A percentile compares a stretch with the other conserved stretches of the same genome.
Evolutionary conservation across 2,329 filamentous ascomycete species (phyloP).

Genomic region (Alternaria gansuensis): DNA sequence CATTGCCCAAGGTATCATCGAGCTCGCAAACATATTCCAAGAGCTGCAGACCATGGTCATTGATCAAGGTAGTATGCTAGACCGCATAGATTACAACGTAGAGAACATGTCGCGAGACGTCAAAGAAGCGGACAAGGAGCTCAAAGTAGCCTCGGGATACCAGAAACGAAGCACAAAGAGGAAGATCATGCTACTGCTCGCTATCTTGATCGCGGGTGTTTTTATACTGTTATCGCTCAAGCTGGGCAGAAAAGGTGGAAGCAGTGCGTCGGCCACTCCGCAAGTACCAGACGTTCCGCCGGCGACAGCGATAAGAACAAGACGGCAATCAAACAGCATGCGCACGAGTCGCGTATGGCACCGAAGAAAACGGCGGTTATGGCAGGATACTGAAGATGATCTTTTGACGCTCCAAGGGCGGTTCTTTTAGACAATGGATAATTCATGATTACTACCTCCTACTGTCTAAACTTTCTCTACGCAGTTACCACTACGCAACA

Average conservation of each 20-base stretch:
- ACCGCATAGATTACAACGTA: conserved; percentile 80
- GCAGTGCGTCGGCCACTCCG: conserved; percentile 25
- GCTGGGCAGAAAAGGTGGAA: conserved; percentile 65
- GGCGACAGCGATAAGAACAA: conserved; percentile 24
- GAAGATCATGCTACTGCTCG: conserved; percentile 88
- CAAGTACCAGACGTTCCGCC: conserved; percentile 34
- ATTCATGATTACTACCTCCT: conserved; percentile 24
- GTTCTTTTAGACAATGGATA: conserved; percentile 1
- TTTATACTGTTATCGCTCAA: conserved; percentile 86
- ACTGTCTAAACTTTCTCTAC: neutral
- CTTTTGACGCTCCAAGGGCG: neutral
- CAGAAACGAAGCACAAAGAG: conserved; percentile 88
- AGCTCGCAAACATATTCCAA: conserved; percentile 94
- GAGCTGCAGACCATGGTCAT: conserved; percentile 90
- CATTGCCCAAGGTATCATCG: conserved; percentile 97
- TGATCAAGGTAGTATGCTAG: conserved; percentile 62
- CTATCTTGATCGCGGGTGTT: conserved; percentile 83
- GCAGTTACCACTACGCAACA: neutral
- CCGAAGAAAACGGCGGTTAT: conserved; percentile 48
- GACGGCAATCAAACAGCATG: conserved; percentile 27
- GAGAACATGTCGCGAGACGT: conserved; percentile 94
- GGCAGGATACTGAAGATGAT: conserved; percentile 32
- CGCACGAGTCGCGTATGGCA: conserved; percentile 46
- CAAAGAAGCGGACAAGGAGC: conserved; percentile 89
- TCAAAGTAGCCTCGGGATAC: conserved; percentile 86